phyloP scores from a whole-genome alignment of 345 rosid species.

The Moricandia moricandioides region DNA sequence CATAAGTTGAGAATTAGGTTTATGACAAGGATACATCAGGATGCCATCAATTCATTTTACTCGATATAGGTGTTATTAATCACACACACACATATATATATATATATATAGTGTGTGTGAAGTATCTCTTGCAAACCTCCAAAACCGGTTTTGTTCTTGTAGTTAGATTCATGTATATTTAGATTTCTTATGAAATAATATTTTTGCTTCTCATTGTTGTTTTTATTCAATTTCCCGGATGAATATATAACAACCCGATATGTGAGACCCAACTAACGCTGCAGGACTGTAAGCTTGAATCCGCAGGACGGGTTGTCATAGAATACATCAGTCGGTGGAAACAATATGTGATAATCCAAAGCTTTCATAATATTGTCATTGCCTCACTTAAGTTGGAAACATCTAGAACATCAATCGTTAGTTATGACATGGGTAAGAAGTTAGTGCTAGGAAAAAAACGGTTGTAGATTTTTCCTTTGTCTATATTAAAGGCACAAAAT shows the following conservation, averaged over 20 bases:
- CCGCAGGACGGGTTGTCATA: no score
- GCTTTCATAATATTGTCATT: not conserved
- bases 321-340: no score
- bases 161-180: not conserved
- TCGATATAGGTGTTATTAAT: no score
- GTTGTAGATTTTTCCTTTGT: constrained; percentile 13
- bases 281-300: no score
- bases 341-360: not conserved
- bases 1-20: no score
- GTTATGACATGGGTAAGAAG: constrained; percentile 14
- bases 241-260: no score
- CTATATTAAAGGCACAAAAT: not conserved
- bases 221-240: constrained; percentile 10
- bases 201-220: not conserved
- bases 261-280: no score
- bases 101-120: not conserved
- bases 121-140: not conserved
- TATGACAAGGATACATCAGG: no score
- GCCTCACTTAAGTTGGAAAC: constrained; percentile 21
- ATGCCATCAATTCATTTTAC: not conserved
- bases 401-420: constrained; percentile 17
- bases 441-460: constrained; percentile 11
- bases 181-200: not conserved
- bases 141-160: not conserved
- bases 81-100: no score